Percentiles rank a stretch among this genome's conserved stretches.
phyloP scores from a whole-genome alignment of 108 stramenopile genomes.

The Epithemia pelagica region DNA sequence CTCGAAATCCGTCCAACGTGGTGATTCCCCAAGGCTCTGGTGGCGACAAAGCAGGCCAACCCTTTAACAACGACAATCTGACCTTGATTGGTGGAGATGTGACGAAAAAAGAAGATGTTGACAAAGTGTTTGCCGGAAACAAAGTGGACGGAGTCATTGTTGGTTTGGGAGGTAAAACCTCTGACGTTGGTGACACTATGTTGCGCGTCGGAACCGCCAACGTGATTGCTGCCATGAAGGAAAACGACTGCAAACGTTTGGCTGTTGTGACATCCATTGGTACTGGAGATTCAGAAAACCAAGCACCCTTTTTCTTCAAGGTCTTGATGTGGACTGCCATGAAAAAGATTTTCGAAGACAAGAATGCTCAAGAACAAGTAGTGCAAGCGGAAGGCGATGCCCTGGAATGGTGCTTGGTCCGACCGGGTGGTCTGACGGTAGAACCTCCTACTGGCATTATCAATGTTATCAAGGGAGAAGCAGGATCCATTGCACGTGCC shows the following conservation, averaged over 20 bases:
- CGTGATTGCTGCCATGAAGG: constrained; percentile 90
- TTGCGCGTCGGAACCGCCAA: constrained; percentile 90
- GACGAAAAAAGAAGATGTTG: constrained; percentile 77
- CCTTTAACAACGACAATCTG: constrained; percentile 56
- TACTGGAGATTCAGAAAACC: constrained; percentile 90
- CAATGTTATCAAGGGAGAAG: constrained; percentile 96
- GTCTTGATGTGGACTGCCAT: constrained; percentile 95
- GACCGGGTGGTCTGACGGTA: constrained; percentile 94
- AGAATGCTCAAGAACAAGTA: constrained; percentile 94
- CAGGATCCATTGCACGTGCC: constrained; percentile 89
- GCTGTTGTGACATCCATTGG: constrained; percentile 96
- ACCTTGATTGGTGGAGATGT: constrained; percentile 83
- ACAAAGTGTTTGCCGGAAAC: constrained; percentile 71
- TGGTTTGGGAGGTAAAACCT: constrained; percentile 94
- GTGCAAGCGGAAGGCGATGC: constrained; percentile 44
- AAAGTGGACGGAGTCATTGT: constrained; percentile 88
- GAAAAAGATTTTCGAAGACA: constrained; percentile 95
- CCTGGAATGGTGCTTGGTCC: constrained; percentile 92
- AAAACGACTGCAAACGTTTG: constrained; percentile 81
- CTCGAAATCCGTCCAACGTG: constrained; percentile 76
- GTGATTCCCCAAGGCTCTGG: constrained; percentile 76
- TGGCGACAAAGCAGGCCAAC: constrained; percentile 66
- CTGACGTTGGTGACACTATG: constrained; percentile 92
- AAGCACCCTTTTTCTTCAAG: constrained; percentile 92
- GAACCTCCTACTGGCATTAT: constrained; percentile 94